phyloP scores from a whole-genome alignment of 495 filamentous ascomycete species.

The Penicillium riverlandense region DNA sequence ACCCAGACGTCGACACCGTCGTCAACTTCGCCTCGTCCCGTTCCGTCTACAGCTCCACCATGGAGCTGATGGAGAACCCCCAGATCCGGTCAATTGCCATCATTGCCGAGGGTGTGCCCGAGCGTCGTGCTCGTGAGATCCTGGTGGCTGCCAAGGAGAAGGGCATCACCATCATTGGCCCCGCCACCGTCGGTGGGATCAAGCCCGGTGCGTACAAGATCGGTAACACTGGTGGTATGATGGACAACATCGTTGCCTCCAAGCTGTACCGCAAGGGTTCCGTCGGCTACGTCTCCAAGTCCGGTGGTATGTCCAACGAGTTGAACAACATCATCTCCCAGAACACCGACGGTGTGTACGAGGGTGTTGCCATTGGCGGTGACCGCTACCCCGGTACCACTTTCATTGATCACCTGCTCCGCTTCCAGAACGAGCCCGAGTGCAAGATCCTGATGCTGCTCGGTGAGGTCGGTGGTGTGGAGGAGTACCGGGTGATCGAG shows the following conservation, averaged over 20 bases:
- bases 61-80: conserved; percentile 96
- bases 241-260: conserved; percentile 99
- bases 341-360: conserved; percentile 93
- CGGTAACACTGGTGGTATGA: conserved; percentile 99
- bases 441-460: conserved; percentile 96
- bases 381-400: conserved; percentile 98
- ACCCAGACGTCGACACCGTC: conserved; percentile 91
- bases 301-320: conserved; percentile 99
- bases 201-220: conserved; percentile 99
- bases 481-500: conserved; percentile 99
- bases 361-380: conserved; percentile 98
- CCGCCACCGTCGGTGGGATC: conserved; percentile 97
- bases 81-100: conserved; percentile 98
- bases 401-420: conserved; percentile 95
- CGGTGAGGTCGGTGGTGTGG: conserved; percentile 97
- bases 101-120: conserved; percentile 97
- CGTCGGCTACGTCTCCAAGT: conserved; percentile 99
- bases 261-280: conserved; percentile 99
- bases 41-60: conserved; percentile 93
- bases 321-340: conserved; percentile 98
- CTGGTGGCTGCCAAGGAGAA: conserved; percentile 92
- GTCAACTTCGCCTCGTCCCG: conserved; percentile 99
- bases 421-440: conserved; percentile 89
- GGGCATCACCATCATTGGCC: conserved; percentile 97
- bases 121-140: conserved; percentile 97